A percentile compares a stretch with the other conserved stretches of the same genome.
phyloP scores from a whole-genome alignment of 495 filamentous ascomycete species.

The Penicillium antarcticum region DNA sequence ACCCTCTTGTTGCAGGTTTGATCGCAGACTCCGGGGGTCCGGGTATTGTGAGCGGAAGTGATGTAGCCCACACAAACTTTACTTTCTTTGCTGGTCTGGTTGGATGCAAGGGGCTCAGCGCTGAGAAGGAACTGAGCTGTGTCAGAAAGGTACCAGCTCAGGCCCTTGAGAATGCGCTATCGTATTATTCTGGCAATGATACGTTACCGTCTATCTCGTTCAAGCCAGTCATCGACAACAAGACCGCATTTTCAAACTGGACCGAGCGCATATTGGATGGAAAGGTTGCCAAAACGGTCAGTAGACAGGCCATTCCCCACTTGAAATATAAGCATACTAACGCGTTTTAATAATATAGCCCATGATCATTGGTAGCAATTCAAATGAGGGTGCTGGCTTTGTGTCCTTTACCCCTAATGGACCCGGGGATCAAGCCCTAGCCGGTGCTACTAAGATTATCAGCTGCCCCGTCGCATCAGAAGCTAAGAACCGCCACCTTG shows the following conservation, averaged over 20 bases:
- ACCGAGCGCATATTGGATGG: slow-evolving; percentile 11
- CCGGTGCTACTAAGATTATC: slow-evolving; percentile 9
- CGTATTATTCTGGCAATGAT: slow-evolving; percentile 4
- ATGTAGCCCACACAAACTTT: slow-evolving; percentile 12
- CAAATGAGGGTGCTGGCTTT: slow-evolving; percentile 17
- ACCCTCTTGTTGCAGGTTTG: slow-evolving; percentile 9
- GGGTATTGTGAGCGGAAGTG: neutral
- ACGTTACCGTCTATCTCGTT: slow-evolving; percentile 12
- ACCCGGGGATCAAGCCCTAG: neutral
- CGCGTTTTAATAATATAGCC: neutral
- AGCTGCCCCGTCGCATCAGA: slow-evolving; percentile 11
- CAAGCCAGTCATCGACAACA: slow-evolving; percentile 13
- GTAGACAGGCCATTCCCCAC: neutral
- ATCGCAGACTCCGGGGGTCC: slow-evolving; percentile 14
- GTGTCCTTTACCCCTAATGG: slow-evolving; percentile 14
- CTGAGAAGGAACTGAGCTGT: slow-evolving; percentile 9
- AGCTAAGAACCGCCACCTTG: slow-evolving; percentile 7
- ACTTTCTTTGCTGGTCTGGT: slow-evolving; percentile 13
- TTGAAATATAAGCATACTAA: no score
- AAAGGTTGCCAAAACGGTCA: slow-evolving; percentile 11
- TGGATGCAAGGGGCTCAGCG: slow-evolving; percentile 7
- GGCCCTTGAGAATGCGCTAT: slow-evolving; percentile 3
- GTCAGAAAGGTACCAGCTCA: slow-evolving; percentile 8
- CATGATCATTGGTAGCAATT: slow-evolving; percentile 12
- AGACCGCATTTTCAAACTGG: slow-evolving; percentile 12